Conservation (phyloP, 805 yeast species). For the Schwanniomyces pseudopolymorphus region DNA sequence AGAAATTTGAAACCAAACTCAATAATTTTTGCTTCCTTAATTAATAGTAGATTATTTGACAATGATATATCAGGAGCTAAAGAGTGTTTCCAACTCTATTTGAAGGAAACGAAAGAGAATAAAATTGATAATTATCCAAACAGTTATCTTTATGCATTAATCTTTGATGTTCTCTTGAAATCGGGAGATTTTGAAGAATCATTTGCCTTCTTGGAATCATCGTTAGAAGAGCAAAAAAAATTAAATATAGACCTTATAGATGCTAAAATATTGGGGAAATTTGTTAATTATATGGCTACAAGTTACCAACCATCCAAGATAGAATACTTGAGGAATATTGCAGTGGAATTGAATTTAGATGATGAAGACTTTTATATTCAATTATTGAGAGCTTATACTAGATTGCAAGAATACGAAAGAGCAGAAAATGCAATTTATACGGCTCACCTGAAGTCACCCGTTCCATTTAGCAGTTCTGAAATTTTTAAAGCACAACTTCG, state of each 20-base stretch:
- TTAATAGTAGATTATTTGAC: constrained; percentile 38
- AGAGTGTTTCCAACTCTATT: constrained; percentile 24
- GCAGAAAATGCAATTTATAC: constrained; percentile 33
- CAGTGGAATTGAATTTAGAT: constrained; percentile 14
- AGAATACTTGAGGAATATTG: constrained; percentile 16
- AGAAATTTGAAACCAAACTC: constrained; percentile 50
- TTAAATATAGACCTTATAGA: constrained; percentile 15
- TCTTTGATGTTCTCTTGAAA: constrained; percentile 26
- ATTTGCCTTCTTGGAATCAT: constrained; percentile 20
- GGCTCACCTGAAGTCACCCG: constrained; percentile 28
- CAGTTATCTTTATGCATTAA: constrained; percentile 23
- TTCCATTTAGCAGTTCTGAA: constrained; percentile 28
- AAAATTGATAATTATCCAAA: constrained; percentile 15
- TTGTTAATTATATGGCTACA: constrained; percentile 21
- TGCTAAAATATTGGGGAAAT: constrained; percentile 11
- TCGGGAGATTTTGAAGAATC: constrained; percentile 27
- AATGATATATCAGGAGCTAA: constrained; percentile 35
- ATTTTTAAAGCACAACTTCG: constrained; percentile 27
- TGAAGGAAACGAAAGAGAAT: constrained; percentile 16
- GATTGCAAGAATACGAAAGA: constrained; percentile 25
- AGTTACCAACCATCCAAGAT: constrained; percentile 20
- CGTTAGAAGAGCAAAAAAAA: constrained; percentile 17
- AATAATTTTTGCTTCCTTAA: constrained; percentile 44
- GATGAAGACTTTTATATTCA: constrained; percentile 26
- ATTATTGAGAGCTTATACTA: constrained; percentile 28